Base-by-base conservation (phyloP, 129 eudicot genomes). In the Mikania micrantha region DNA sequence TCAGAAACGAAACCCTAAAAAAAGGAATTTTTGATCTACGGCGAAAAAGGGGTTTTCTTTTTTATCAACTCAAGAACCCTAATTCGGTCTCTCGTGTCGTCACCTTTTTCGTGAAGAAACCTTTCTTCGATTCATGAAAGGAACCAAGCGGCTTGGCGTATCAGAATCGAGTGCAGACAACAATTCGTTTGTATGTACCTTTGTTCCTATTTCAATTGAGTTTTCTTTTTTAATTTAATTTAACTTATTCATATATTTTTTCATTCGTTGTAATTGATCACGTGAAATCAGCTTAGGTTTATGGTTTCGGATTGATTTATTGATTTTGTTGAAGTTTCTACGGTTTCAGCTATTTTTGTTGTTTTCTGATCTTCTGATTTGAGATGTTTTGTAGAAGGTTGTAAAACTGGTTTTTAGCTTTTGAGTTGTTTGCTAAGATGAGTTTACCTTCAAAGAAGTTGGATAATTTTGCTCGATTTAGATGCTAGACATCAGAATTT, bases 101-200 rank as follows among this genome's bases (percentile, higher is more conserved):
- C 3, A 39, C 27, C 4, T 57, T 52, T 24, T 32, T 36, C 57
- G 17, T 47, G 21, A 9, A 20, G 38, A 60, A 32, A 42, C 21
- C 58, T 63, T 29, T 45, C 53, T 20, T 29, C 56, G 59, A 66
- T 63, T 63, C 71, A 84, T 81, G 89, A 81, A 70, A 71, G 87
- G 87, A 75, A 64, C 85, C 42, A 76, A 84, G 67, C 83, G 90
- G 19, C 68, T 69, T 58, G 85, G 74, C 20, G 66, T 25, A 36
- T 49, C 74, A 13, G 87, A 85, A 21, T 82, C 85, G 1, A 82
- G 47, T 21, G 60, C 84, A n/a, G 75, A 79, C 9, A n/a, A 75
- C 64, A 71, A 80, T 28, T 75, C 73, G 9, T 63, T 72, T 67
- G 91, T 88, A 72, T 60, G 91, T 49, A 68, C 4, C 54, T 3